phyloP scores from a whole-genome alignment of 257 asterid species.

The Solanum lignicaule region DNA sequence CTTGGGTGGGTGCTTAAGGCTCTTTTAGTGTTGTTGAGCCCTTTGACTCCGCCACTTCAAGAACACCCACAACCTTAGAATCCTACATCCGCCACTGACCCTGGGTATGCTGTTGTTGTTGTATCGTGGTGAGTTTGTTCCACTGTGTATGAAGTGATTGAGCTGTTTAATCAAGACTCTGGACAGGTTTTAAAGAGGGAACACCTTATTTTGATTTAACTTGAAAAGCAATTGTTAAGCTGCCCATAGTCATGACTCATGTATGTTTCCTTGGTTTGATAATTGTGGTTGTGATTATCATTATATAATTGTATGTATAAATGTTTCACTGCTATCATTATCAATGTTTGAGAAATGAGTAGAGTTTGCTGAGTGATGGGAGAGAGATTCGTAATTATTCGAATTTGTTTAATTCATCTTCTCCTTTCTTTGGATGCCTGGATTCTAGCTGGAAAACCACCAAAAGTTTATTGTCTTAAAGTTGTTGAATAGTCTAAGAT shows the following conservation, averaged over 20 bases:
- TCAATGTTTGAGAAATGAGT: not conserved
- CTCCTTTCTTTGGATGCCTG: not conserved
- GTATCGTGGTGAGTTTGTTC: not conserved
- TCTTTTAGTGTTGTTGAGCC: too few relatives aligned
- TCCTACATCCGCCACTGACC: not conserved
- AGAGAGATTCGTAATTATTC: not conserved
- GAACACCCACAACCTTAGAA: too few relatives aligned
- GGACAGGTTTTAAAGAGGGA: not conserved
- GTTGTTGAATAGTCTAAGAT: not conserved
- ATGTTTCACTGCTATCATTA: not conserved
- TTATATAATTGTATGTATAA: not conserved
- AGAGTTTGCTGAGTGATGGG: not conserved
- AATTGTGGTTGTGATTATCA: not conserved
- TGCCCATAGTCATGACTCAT: not conserved
- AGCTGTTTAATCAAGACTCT: not conserved
- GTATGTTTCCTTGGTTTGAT: not conserved
- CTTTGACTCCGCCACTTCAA: too few relatives aligned
- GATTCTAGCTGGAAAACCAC: not conserved
- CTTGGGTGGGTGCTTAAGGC: too few relatives aligned
- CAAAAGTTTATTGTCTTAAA: not conserved
- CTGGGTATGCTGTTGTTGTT: not conserved
- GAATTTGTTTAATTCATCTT: not conserved
- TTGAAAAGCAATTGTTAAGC: not conserved
- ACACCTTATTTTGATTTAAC: not conserved
- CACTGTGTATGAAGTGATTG: not conserved